These are phyloP conservation scores for Cryptosporidium sp. DNA, from an alignment of 169 alveolate species.

Conservation along the genomic window DNA sequence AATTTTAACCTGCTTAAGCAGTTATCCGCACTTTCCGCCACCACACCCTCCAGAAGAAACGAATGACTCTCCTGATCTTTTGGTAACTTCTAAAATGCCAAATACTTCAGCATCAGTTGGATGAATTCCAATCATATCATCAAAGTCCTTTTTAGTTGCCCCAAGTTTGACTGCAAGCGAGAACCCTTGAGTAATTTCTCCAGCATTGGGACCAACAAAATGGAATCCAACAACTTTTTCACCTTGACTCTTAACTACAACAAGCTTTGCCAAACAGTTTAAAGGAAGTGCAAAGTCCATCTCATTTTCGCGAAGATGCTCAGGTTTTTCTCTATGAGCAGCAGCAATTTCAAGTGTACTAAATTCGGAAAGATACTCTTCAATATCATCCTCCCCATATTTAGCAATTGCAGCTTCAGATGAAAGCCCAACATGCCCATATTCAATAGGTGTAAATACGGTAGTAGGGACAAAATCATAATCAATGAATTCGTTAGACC, in stretches of 20 bases:
- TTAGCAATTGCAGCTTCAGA: constrained; percentile 94
- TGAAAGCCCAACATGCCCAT: constrained; percentile 94
- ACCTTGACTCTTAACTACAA: constrained; percentile 90
- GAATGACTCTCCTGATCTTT: constrained; percentile 88
- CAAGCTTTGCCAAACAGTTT: constrained; percentile 91
- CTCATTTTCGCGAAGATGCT: constrained; percentile 79
- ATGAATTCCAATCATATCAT: constrained; percentile 94
- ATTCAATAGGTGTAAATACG: constrained; percentile 98
- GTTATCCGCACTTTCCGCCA: constrained; percentile 92
- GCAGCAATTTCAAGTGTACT: constrained; percentile 91
- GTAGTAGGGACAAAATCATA: constrained; percentile 94
- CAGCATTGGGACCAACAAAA: constrained; percentile 98
- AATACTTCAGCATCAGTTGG: constrained; percentile 97
- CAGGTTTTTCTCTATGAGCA: constrained; percentile 82
- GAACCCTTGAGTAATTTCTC: constrained; percentile 97
- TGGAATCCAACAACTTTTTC: constrained; percentile 96
- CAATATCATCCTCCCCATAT: constrained; percentile 84
- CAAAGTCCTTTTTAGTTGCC: constrained; percentile 91
- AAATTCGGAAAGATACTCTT: constrained; percentile 90
- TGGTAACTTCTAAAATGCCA: constrained; percentile 85
- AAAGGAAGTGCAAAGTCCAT: constrained; percentile 85
- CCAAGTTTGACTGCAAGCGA: constrained; percentile 95
- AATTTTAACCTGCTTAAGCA: background rate
- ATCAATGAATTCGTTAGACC: constrained; percentile 87
- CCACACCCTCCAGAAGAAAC: constrained; percentile 96